Base-by-base conservation (phyloP, 139 green algal genomes). In the Haematococcus lacustris region DNA sequence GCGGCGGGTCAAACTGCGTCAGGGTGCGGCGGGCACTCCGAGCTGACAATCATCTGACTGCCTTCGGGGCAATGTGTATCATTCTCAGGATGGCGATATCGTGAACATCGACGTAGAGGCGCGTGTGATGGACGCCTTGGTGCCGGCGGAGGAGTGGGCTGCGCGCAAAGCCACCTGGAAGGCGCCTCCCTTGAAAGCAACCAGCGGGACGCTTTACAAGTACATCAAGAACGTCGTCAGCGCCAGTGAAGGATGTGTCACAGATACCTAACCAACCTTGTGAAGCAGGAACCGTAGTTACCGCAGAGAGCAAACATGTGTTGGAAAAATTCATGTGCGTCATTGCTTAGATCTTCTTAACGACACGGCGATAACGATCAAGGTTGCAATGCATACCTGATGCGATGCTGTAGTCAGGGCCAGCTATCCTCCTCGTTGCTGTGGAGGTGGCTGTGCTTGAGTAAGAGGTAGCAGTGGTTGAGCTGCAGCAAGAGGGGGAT, bases 171-270 rank as follows among this genome's bases (percentile, higher is more conserved):
- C 72, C 0, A 82, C 76, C 7, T 99, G 91, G 90, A 83, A 53
- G 35, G 76, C 90, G 23, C 94, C 89, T 3, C 86, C 91, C 5
- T 83, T 94, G 43, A 96, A 96, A 73, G 90, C 89, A 30, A 89
- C 76, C 6, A 40, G 33, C 21, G 95, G 95, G 30, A 98, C 94
- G 1, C 85, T 99, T 51, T 97, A 96, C 87, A 98, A 98, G 83
- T 99, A 98, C 88, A 96, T 96, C 86, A 98, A 97, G 85, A 82
- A 71, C 59, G 95, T 98, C 17, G 75, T 70, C 1, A 86, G 79
- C 26, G 95, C 95, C 0, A 92, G 84, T 23, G 60, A 88, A 62
- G 95, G 95, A 43, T 98, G 95, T 73, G 82, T 99, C 23, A 99
- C 95, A 28, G 95, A 99, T 71, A 38, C 80, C 25, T 98, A 81